Evolutionary conservation across 2,329 filamentous ascomycete species (phyloP).

Genomic region (Alternaria arbusti): DNA sequence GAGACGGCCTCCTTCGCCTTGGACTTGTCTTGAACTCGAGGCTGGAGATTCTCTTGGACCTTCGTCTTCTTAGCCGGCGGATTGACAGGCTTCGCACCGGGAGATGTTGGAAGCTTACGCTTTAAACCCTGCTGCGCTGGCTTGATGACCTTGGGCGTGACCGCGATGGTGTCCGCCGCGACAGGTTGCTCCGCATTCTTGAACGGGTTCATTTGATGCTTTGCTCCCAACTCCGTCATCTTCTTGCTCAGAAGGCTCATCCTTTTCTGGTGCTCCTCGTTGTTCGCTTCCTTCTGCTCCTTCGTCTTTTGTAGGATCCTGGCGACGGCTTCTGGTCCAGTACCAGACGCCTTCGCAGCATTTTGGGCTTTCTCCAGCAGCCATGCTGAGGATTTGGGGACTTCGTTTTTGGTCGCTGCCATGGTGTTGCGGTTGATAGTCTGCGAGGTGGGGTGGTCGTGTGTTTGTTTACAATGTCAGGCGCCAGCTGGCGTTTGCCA

Average conservation of each 20-base stretch:
- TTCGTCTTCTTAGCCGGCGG: not conserved
- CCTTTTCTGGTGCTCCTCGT: not conserved
- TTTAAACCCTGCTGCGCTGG: not conserved
- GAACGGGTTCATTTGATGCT: not conserved
- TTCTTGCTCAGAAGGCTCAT: not conserved
- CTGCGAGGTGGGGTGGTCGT: not conserved
- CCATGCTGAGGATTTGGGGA: slow-evolving; percentile 1
- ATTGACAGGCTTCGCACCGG: not conserved
- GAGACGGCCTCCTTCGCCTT: not conserved
- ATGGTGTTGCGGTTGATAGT: slow-evolving; percentile 1
- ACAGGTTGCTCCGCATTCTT: not conserved
- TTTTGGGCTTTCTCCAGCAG: slow-evolving; percentile 3
- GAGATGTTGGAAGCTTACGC: not conserved
- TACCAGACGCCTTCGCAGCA: not conserved
- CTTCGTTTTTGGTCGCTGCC: not conserved
- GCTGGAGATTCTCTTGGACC: not conserved
- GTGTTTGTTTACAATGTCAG: not conserved
- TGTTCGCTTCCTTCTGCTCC: not conserved
- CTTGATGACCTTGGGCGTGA: not conserved
- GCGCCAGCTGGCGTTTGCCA: not conserved
- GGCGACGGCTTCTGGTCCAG: not conserved
- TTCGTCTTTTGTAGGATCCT: not conserved
- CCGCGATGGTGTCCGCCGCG: not conserved
- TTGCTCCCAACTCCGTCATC: not conserved
- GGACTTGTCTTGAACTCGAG: not conserved